These are phyloP conservation scores for Colletotrichum destructivum DNA, from an alignment of 2,329 filamentous ascomycete species.

Conservation along the genomic window DNA sequence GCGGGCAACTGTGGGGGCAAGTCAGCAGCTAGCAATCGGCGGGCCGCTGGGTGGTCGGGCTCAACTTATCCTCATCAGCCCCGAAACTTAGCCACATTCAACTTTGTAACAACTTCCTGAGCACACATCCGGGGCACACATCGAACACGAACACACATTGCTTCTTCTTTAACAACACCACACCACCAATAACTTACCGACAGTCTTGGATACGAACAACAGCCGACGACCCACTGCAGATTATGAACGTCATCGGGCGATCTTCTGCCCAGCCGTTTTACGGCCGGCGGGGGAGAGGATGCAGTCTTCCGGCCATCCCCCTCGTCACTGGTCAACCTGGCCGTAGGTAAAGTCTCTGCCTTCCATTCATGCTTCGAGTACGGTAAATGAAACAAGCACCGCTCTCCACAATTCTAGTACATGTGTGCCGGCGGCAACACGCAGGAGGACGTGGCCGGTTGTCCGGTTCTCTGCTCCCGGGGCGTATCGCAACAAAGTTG, in stretches of 20 bases:
- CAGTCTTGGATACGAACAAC: not conserved
- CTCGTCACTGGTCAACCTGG: not conserved
- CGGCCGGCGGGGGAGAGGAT: not conserved
- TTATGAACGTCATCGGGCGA: not conserved
- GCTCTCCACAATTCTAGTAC: slow-evolving; percentile 19
- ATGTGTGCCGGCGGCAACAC: slow-evolving; percentile 26
- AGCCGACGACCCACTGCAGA: not conserved
- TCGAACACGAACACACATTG: slow-evolving; percentile 2
- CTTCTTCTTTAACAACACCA: slow-evolving; percentile 9
- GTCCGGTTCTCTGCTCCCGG: slow-evolving; percentile 7
- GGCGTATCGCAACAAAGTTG: slow-evolving; percentile 6
- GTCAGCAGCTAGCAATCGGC: not conserved
- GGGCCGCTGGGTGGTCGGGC: not conserved
- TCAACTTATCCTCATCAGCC: slow-evolving; percentile 28
- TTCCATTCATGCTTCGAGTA: not conserved
- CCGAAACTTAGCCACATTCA: not conserved
- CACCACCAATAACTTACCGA: not conserved
- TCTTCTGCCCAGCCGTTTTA: not conserved
- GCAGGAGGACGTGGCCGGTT: slow-evolving; percentile 18
- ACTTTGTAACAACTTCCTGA: too few relatives aligned
- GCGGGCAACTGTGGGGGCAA: slow-evolving; percentile 12
- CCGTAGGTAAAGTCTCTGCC: not conserved
- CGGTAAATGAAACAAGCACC: slow-evolving; percentile 6
- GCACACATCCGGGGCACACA: not conserved
- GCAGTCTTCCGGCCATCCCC: not conserved